Evolutionary conservation across 306 rosid species (phyloP).

Genomic region (Biancaea sappan): DNA sequence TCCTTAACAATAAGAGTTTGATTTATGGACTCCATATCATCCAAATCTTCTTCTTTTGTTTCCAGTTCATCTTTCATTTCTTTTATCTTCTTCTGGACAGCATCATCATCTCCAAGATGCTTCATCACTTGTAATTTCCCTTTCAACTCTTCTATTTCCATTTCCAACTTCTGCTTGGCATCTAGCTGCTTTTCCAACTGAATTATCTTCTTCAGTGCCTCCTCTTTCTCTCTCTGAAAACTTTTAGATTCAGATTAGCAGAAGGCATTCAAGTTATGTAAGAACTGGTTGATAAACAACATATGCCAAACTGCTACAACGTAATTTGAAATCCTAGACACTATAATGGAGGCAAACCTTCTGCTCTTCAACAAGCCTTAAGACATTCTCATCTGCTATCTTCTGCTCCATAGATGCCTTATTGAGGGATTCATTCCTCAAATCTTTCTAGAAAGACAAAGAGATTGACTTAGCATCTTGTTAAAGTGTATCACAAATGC

Average conservation of each 20-base stretch:
- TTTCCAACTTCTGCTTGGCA: slow-evolving; percentile 87
- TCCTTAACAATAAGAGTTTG: slow-evolving; percentile 66
- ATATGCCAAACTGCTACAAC: neutral
- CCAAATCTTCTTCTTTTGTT: slow-evolving; percentile 60
- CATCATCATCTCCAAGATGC: slow-evolving; percentile 93
- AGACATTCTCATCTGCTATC: slow-evolving; percentile 80
- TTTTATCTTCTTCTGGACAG: slow-evolving; percentile 73
- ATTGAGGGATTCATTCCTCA: slow-evolving; percentile 72
- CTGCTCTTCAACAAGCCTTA: slow-evolving; percentile 85
- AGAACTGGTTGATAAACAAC: slow-evolving; percentile 5
- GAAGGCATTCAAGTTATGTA: slow-evolving; percentile 13
- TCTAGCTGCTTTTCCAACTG: slow-evolving; percentile 83
- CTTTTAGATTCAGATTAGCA: slow-evolving; percentile 30
- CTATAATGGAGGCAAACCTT: slow-evolving; percentile 53
- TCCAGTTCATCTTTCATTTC: slow-evolving; percentile 69
- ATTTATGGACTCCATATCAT: slow-evolving; percentile 54
- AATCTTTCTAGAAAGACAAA: slow-evolving; percentile 63
- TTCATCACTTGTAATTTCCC: slow-evolving; percentile 93
- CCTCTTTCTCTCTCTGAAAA: slow-evolving; percentile 85
- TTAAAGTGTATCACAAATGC: slow-evolving; percentile 22
- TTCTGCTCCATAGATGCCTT: slow-evolving; percentile 85
- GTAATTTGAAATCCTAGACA: slow-evolving; percentile 25
- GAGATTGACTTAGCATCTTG: slow-evolving; percentile 33
- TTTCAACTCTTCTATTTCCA: slow-evolving; percentile 91
- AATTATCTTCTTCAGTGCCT: slow-evolving; percentile 77